Evolutionary conservation across 331 rosid species (phyloP).

Genomic region (Acacia concinna): DNA sequence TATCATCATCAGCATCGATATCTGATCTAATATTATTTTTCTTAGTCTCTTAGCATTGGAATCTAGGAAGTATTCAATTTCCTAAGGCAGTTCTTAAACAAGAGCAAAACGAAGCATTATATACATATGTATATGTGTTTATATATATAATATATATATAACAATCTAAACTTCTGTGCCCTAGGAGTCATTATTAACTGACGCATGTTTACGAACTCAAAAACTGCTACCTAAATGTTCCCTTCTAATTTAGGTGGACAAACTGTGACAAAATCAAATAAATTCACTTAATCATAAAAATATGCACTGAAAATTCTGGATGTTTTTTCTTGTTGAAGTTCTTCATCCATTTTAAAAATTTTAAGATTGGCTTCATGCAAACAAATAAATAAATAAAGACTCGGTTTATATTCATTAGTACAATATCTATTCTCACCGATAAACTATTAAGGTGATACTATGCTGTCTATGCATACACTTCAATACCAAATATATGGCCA

Average conservation of each 20-base stretch:
- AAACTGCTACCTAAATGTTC: background rate
- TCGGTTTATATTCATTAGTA: background rate
- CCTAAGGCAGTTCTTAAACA: background rate
- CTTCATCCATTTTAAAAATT: too few species aligned
- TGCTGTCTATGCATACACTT: too few species aligned
- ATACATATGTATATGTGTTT: too few species aligned
- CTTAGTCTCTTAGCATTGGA: background rate
- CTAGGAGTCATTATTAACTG: background rate
- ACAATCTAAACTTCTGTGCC: background rate
- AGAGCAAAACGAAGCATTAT: background rate
- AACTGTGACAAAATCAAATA: background rate
- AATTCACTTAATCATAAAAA: too few species aligned
- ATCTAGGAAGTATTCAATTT: background rate
- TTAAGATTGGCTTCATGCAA: too few species aligned
- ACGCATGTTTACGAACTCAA: background rate
- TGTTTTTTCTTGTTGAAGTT: background rate
- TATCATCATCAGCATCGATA: background rate
- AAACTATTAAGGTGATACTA: background rate
- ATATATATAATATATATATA: too few species aligned
- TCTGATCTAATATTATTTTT: background rate
- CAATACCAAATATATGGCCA: background rate
- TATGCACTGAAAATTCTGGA: too few species aligned
- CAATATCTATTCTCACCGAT: background rate
- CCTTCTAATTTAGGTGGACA: background rate
- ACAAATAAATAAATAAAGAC: too few species aligned